Evolutionary conservation across 257 asterid genomes (phyloP), one percentile per base, ranked within the genome.

Genomic region (Henckelia pumila): DNA sequence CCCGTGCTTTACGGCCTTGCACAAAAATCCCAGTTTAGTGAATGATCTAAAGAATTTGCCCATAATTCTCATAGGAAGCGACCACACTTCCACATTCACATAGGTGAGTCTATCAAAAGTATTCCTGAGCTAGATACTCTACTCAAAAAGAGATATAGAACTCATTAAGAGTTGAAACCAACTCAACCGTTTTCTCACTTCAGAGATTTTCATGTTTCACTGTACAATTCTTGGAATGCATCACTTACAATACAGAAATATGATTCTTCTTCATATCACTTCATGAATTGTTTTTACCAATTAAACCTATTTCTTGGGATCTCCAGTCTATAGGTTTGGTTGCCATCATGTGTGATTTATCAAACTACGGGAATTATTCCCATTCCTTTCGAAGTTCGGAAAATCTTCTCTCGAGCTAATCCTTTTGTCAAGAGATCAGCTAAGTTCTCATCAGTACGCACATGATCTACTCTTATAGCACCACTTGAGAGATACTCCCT

Each of bases 291-390:
- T 56, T 56, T 16, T 14, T 56, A 56, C 61, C 61, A 20, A 13
- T 56, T 56, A 25, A 56, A 56, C 61, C 6, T 56, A 56, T 56
- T 56, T 56, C 28, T 11, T 56, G 28, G 61, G 61, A 56, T 56
- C 61, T n/a, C 23, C 28, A 56, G 61, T 56, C n/a, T 56, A 56
- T 56, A 56, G 1, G 28, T 56, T 17, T 20, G 61, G 61, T 56
- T 56, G 19, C 61, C 61, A 56, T 56, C 61, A n/a, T 4, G 28
- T n/a, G 23, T 17, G 25, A 56, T 2, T 56, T 10, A n/a, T 7
- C 23, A 13, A 7, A 16, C 23, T 4, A 56, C 1, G 24, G 61
- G 61, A 0, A 16, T 56, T 56, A 8, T 4, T 5, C 23, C 23
- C 9, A 56, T 22, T 21, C 61, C 6, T 56, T n/a, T 21, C 0